Base-by-base conservation (phyloP, 176 grass and related monocot species). In the Dactylis glomerata region DNA sequence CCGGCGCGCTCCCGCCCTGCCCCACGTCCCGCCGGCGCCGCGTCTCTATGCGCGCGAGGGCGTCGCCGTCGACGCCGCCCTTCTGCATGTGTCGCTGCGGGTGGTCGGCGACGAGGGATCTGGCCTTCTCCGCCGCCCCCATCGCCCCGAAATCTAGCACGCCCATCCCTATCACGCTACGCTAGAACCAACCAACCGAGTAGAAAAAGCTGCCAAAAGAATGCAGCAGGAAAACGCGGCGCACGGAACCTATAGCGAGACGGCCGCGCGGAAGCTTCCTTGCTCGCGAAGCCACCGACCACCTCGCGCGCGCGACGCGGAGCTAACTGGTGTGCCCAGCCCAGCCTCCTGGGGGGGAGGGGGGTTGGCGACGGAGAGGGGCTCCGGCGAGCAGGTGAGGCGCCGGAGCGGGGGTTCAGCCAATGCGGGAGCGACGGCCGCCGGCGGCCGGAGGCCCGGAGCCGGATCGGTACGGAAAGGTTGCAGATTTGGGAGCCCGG, bases 51-150 rank as follows among this genome's bases (percentile, higher is more conserved):
- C 92, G 91, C 20, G 76, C 52, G 24, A 84, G 62, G 38, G 27
- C 37, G 66, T 81, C 84, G 10, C 57, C 68, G 45, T 14, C 68
- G 80, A 31, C 52, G 63, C 24, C 44, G 75, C 22, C 90, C 79
- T 44, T 85, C 32, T 67, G 68, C 68, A 32, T 52, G 82, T 62
- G 61, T 36, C 80, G 70, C 72, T 78, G 82, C 23, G 84, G 50
- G 30, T 70, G 33, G 80, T 34, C 51, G 66, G 71, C 82, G 54
- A 79, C 80, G 75, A 87, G 88, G 44, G 90, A 91, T 81, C 91
- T 89, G 47, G 80, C 38, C 86, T 86, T 95, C 61, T 89, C 91
- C 86, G 73, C 52, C 36, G 86, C 70, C 56, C 86, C 83, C 46
- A 67, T 59, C 64, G 85, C 72, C 66, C 69, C 63, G 56, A 88